Base-by-base conservation (phyloP, 352 stramenopile genomes). In the Phytophthora hybrid region DNA sequence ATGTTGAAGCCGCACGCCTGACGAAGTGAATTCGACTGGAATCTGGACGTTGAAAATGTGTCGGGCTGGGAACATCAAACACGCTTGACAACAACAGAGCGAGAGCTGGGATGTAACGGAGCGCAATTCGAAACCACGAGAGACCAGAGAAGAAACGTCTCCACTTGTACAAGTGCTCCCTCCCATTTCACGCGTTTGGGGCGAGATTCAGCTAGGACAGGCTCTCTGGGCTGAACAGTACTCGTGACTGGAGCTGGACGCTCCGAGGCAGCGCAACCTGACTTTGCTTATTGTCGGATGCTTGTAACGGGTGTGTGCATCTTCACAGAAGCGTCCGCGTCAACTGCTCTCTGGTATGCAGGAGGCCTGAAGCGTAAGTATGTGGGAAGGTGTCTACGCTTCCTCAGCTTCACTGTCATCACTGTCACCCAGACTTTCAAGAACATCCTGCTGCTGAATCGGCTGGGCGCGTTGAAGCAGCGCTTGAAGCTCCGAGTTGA, bases 401-500 rank as follows among this genome's bases (percentile, higher is more conserved):
- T 47, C 13, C 39, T 47, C 39, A 41, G 8, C 3, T n/a, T 47
- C 46, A 53, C 19, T 21, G 11, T 13, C 11, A 14, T 58, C 57
- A 19, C 55, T 71, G 21, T 71, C 54, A 26, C 59, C 32, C 23
- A 63, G 19, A 56, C 26, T 63, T 11, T 74, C 66, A 49, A 71
- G 41, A 53, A 46, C 10, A 9, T 61, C 44, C 29, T 61, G 37
- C 6, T 58, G 26, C 41, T 67, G 59, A 19, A 55, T 44, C 49
- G 18, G 13, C 8, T 54, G 73, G n/a, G 49, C 39, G 55, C 31
- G 67, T 41, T 76, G 57, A 64, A 79, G 68, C 52, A 79, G 53
- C 16, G 73, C 46, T 23, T 70, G 53, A 14, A 76, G 59, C 59
- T 79, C 68, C 10, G 65, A 19, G 6, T 59, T 70, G 41, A 79